phyloP scores from a whole-genome alignment of 2,329 filamentous ascomycete genomes.

The Trichoderma koningii region DNA sequence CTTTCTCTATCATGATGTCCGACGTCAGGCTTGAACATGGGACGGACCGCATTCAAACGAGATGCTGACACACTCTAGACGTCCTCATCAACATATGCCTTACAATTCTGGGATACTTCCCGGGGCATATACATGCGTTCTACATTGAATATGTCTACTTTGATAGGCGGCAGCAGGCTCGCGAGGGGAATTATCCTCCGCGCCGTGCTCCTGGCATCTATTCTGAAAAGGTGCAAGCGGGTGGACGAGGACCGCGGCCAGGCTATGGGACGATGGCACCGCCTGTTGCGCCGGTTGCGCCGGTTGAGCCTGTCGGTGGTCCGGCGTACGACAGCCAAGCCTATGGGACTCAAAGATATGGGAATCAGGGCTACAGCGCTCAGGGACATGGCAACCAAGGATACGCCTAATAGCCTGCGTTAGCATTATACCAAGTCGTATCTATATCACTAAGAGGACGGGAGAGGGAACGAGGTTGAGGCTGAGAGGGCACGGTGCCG shows the following conservation, averaged over 20 bases:
- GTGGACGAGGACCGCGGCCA: constrained; percentile 58
- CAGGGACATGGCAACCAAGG: constrained; percentile 1
- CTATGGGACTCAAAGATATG: background rate
- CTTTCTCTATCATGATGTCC: background rate
- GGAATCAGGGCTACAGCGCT: background rate
- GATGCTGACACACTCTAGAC: constrained; percentile 45
- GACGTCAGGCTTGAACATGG: background rate
- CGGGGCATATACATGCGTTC: constrained; percentile 78
- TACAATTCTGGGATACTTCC: constrained; percentile 70
- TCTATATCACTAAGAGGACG: background rate
- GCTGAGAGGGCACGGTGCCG: background rate
- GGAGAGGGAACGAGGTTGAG: background rate
- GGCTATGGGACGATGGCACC: constrained; percentile 48
- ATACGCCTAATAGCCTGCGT: background rate
- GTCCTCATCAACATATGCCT: constrained; percentile 68
- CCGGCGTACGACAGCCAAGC: background rate
- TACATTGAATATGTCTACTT: constrained; percentile 85
- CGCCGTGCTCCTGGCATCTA: constrained; percentile 68
- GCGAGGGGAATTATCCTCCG: constrained; percentile 56
- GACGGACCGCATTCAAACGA: background rate
- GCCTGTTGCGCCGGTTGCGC: constrained; percentile 25
- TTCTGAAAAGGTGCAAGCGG: constrained; percentile 70
- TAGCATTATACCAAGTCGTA: background rate
- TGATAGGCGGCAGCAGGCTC: constrained; percentile 66
- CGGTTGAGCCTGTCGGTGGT: constrained; percentile 3